A percentile compares a stretch with the other conserved stretches of the same genome.
phyloP scores from a whole-genome alignment of 1,139 yeast genomes.

The Sugiyamaella pinicola region DNA sequence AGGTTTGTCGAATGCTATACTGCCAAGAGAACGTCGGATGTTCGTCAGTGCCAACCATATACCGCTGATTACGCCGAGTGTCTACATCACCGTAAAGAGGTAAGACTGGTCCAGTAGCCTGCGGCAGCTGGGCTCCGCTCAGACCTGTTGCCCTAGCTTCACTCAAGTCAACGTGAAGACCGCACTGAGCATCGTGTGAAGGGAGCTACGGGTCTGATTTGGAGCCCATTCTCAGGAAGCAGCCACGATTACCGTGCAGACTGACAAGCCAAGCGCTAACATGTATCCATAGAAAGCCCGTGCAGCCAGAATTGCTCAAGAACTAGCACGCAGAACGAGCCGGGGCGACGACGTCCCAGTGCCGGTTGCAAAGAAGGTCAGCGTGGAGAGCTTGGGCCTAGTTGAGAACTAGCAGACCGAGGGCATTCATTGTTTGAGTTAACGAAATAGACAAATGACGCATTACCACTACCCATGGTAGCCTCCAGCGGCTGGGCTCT shows the following conservation, averaged over 20 bases:
- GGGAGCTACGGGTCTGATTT: no score
- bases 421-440: not conserved
- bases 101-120: slow-evolving; percentile 3
- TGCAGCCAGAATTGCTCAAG: slow-evolving; percentile 34
- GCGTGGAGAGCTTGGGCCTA: slow-evolving; percentile 33
- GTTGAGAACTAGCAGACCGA: slow-evolving; percentile 21
- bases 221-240: no score
- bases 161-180: no score
- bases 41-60: slow-evolving; percentile 45
- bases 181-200: no score
- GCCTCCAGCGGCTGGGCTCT: not conserved
- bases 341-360: slow-evolving; percentile 28
- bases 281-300: slow-evolving; percentile 31
- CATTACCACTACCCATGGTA: no score
- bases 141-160: no score
- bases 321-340: slow-evolving; percentile 30
- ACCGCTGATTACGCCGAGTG: slow-evolving; percentile 54
- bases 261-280: no score
- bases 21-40: slow-evolving; percentile 43
- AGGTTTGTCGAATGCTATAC: slow-evolving; percentile 51
- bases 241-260: no score
- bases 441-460: not conserved
- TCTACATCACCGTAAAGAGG: slow-evolving; percentile 51
- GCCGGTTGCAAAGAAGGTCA: slow-evolving; percentile 29
- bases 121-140: no score